Evolutionary conservation across 768 basidiomycete species (phyloP).

Genomic region (Sporobolomyces pararoseus): DNA sequence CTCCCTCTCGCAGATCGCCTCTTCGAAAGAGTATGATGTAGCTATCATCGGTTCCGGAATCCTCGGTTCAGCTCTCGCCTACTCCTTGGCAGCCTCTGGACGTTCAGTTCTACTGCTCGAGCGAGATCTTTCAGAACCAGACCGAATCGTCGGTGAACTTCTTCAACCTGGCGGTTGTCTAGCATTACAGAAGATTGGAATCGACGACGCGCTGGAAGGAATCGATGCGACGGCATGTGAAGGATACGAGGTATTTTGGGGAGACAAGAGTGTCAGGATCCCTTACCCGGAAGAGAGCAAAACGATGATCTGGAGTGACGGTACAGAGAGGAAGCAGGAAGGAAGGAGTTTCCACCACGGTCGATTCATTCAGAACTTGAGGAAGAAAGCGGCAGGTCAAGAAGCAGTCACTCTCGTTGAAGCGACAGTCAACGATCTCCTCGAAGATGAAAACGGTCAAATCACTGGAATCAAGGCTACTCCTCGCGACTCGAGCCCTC

Average conservation of each 20-base stretch:
- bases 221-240: conserved; percentile 78
- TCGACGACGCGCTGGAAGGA: conserved; percentile 70
- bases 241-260: conserved; percentile 75
- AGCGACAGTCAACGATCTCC: conserved; percentile 72
- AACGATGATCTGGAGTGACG: conserved; percentile 31
- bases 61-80: conserved; percentile 80
- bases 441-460: conserved; percentile 57
- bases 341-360: conserved; percentile 94
- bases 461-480: conserved; percentile 68
- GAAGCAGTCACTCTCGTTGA: conserved; percentile 74
- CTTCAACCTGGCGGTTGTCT: conserved; percentile 86
- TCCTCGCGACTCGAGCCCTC: conserved; percentile 51
- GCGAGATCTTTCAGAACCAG: conserved; percentile 84
- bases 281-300: conserved; percentile 64
- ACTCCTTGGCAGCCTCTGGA: conserved; percentile 64
- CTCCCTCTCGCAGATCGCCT: not conserved
- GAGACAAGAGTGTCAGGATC: conserved; percentile 69
- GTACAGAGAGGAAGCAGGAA: conserved; percentile 51
- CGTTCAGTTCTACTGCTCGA: conserved; percentile 80
- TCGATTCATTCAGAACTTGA: conserved; percentile 72
- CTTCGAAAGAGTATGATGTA: conserved; percentile 45
- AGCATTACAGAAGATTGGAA: conserved; percentile 70
- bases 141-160: conserved; percentile 95
- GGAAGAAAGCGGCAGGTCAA: conserved; percentile 62
- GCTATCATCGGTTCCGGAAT: conserved; percentile 89